Base-by-base conservation (phyloP, 352 stramenopile genomes). In the Elongisporangium prolatum region DNA sequence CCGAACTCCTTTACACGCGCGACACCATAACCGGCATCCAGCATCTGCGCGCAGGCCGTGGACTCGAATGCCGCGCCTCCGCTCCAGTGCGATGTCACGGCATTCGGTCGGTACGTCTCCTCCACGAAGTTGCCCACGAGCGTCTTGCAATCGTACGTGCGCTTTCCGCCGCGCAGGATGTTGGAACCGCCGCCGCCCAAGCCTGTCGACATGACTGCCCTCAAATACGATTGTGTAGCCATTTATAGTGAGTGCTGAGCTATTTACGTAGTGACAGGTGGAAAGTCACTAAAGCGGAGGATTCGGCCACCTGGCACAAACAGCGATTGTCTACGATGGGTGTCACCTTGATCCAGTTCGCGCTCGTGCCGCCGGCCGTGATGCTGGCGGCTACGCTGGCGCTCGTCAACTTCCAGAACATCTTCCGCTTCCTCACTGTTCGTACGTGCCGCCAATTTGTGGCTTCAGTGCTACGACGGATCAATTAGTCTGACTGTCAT, bases 91-190 rank as follows among this genome's bases (percentile, higher is more conserved):
- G 71, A 57, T 44, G 69, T 74, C 38, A 80, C 65, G 3, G 78
- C 78, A 11, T 70, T 74, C 0, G 83, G 83, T 0, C 78, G 80
- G 44, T 88, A 90, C 22, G 83, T 63, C 56, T 93, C 84, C 54
- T 93, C 84, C 21, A 93, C 84, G 47, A 91, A 93, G 58, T 93
- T 93, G 55, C 84, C 81, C 20, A 93, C 70, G 4, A 93, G 69
- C 25, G 84, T 93, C 52, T 84, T 84, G 74, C 80, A 93, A 50
- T 90, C 77, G 47, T 80, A 93, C 52, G 79, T 72, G 47, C 79
- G 77, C 74, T 90, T 93, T 25, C 81, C 84, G 24, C 84, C 84
- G 4, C 84, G 81, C 53, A 93, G 73, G 58, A 90, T 91, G 65
- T 93, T 93, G 38, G 84, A 91, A 38, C 84, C 84, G 8, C 80